phyloP scores from a whole-genome alignment of 345 rosid species.

The Gossypium herbaceum region DNA sequence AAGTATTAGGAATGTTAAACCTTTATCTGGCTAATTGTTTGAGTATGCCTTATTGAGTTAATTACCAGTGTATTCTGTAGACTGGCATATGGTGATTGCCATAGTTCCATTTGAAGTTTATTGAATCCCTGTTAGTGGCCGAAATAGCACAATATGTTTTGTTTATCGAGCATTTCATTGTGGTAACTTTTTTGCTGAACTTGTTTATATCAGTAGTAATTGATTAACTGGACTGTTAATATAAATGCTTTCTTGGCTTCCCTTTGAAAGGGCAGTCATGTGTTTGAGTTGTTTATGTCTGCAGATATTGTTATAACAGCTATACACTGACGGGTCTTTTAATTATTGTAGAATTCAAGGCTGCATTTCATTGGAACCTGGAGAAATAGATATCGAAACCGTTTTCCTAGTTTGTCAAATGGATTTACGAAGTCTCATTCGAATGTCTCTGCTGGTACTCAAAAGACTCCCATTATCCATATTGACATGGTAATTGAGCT shows the following conservation, averaged over 20 bases:
- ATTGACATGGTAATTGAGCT: slow-evolving; percentile 69
- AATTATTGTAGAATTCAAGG: slow-evolving; percentile 71
- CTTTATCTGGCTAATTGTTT: neutral
- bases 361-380: slow-evolving; percentile 98
- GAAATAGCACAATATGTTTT: neutral
- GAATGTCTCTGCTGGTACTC: slow-evolving; percentile 33
- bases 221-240: neutral
- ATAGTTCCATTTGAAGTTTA: neutral
- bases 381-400: slow-evolving; percentile 83
- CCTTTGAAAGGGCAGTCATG: neutral
- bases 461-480: slow-evolving; percentile 52
- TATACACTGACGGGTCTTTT: slow-evolving; percentile 8
- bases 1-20: neutral
- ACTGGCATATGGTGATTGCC: neutral
- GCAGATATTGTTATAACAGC: neutral
- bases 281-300: neutral
- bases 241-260: neutral
- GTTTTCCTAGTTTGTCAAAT: slow-evolving; percentile 44
- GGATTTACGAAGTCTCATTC: slow-evolving; percentile 32
- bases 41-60: neutral
- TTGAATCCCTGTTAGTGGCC: neutral
- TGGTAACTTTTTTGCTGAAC: neutral
- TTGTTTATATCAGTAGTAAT: neutral
- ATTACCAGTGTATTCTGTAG: neutral
- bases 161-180: neutral